These are phyloP conservation scores for Aureobasidium sp. DNA, from an alignment of 2,329 filamentous ascomycete genomes.

Conservation along the genomic window DNA sequence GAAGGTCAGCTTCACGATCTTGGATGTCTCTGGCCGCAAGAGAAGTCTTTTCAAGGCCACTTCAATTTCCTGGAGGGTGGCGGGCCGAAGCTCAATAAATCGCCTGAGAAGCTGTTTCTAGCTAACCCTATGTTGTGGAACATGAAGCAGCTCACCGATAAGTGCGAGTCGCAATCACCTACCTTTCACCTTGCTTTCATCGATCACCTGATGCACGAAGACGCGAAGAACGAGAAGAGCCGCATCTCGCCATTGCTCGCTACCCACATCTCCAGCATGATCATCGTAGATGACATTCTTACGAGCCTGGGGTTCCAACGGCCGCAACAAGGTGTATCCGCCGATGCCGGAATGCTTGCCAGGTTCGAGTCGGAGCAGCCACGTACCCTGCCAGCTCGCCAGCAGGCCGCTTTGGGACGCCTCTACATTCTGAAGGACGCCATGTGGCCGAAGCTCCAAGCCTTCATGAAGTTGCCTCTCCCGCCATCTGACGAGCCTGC, in stretches of 20 bases:
- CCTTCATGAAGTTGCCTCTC: background rate
- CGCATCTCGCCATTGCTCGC: background rate
- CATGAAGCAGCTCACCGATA: background rate
- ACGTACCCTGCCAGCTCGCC: background rate
- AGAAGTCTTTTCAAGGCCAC: background rate
- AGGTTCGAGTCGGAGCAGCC: background rate
- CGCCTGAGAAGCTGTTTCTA: background rate
- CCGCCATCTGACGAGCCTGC: background rate
- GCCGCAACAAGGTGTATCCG: background rate
- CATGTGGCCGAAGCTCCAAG: background rate
- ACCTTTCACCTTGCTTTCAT: background rate
- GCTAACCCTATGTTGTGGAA: background rate
- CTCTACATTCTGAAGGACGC: background rate
- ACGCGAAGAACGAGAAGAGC: background rate
- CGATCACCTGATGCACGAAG: background rate
- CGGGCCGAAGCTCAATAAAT: background rate
- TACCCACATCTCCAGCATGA: background rate
- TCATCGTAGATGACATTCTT: background rate
- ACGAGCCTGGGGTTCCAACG: background rate
- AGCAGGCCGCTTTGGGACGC: background rate
- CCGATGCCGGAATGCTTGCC: background rate
- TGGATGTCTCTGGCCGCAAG: background rate
- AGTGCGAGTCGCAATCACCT: background rate
- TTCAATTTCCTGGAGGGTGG: background rate
- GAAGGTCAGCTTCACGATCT: background rate